Conservation (phyloP, 2,329 filamentous ascomycete species). For the Xylariaceae sp. region DNA sequence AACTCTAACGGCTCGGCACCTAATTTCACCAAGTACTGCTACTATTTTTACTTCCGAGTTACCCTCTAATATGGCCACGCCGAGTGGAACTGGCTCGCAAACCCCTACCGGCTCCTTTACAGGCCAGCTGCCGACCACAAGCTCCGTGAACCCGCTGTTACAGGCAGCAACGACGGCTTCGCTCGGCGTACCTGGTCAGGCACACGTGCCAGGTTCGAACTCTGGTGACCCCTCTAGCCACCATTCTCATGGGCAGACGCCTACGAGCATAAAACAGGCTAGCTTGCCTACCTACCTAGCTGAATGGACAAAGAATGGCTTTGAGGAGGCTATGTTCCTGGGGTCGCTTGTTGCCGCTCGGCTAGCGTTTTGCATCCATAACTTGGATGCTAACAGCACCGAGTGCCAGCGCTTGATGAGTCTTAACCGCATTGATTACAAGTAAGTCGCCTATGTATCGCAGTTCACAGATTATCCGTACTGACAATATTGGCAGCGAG, state of each 20-base stretch:
- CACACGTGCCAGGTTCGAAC: conserved; percentile 49
- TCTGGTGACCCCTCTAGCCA: conserved; percentile 51
- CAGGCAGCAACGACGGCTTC: conserved; percentile 85
- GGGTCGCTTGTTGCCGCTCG: conserved; percentile 84
- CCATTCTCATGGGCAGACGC: conserved; percentile 72
- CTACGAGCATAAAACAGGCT: conserved; percentile 81
- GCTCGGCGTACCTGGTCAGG: conserved; percentile 48
- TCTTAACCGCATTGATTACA: conserved; percentile 64
- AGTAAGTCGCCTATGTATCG: conserved; percentile 49
- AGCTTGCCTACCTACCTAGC: conserved; percentile 83
- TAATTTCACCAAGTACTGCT: conserved; percentile 88
- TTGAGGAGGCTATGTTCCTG: conserved; percentile 85
- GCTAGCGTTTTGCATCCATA: conserved; percentile 64
- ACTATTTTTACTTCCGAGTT: conserved; percentile 98
- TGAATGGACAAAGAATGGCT: conserved; percentile 83
- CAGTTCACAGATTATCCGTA: not conserved
- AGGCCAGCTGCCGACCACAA: conserved; percentile 57
- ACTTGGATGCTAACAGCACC: conserved; percentile 57
- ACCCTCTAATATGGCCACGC: conserved; percentile 90
- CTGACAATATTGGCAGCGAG: conserved; percentile 23
- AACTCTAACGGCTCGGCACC: conserved; percentile 79
- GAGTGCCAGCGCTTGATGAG: conserved; percentile 63
- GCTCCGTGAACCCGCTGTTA: conserved; percentile 82
- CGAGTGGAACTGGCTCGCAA: conserved; percentile 86
- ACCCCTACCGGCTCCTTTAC: conserved; percentile 74